Evolutionary conservation across 2,329 filamentous ascomycete species (phyloP).

Genomic region (Cercospora beticola): DNA sequence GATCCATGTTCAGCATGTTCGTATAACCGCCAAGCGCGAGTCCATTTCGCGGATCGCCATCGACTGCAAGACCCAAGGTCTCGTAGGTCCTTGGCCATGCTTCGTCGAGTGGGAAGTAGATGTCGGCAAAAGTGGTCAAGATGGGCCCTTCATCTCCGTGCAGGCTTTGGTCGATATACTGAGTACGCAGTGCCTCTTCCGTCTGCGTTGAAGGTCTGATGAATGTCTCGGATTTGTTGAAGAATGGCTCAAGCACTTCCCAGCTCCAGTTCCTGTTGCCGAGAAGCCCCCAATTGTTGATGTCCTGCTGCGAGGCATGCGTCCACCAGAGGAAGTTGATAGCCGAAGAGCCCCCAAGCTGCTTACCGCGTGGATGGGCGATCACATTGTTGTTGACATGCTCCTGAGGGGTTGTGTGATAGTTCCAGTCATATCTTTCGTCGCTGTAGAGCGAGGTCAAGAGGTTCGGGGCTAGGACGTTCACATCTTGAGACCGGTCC

Average conservation of each 20-base stretch:
- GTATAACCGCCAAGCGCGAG: slow-evolving; percentile 16
- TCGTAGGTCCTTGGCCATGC: slow-evolving; percentile 23
- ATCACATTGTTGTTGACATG: slow-evolving; percentile 14
- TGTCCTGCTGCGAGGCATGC: slow-evolving; percentile 19
- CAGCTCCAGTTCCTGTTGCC: slow-evolving; percentile 41
- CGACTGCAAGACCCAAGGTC: slow-evolving; percentile 1
- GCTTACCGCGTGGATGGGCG: slow-evolving; percentile 17
- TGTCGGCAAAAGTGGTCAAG: slow-evolving; percentile 39
- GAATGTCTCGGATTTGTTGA: slow-evolving; percentile 14
- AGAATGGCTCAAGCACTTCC: slow-evolving; percentile 20
- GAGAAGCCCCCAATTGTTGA: slow-evolving; percentile 38
- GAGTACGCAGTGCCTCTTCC: slow-evolving; percentile 10
- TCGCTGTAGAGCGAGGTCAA: slow-evolving; percentile 3
- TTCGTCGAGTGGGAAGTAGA: slow-evolving; percentile 18
- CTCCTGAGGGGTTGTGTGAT: not conserved
- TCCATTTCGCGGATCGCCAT: slow-evolving; percentile 6
- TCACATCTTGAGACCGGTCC: slow-evolving; percentile 7
- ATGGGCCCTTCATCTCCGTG: slow-evolving; percentile 38
- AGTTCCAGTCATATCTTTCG: slow-evolving; percentile 4
- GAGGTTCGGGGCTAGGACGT: slow-evolving; percentile 1
- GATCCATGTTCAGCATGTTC: slow-evolving; percentile 13
- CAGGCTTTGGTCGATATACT: slow-evolving; percentile 29
- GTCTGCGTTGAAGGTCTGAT: slow-evolving; percentile 5
- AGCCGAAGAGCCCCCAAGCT: slow-evolving; percentile 19
- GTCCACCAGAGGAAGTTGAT: slow-evolving; percentile 29